These are phyloP conservation scores for Fusarium xyrophilum DNA, from an alignment of 2,329 filamentous ascomycete species.

Conservation along the genomic window DNA sequence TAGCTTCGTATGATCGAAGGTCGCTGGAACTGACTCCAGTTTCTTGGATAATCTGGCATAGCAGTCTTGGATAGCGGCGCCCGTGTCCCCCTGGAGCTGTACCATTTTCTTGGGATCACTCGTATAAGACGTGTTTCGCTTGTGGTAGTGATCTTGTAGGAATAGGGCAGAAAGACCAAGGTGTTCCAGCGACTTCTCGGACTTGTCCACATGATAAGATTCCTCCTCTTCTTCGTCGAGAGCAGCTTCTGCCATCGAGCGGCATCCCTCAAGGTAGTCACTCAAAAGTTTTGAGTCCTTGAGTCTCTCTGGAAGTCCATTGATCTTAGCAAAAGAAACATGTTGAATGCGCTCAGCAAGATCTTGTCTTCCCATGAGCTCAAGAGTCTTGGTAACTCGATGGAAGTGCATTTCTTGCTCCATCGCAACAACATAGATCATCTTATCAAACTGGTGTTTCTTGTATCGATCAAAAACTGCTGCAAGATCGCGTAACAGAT, in stretches of 20 bases:
- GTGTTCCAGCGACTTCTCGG: conserved; percentile 13
- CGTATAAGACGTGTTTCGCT: conserved; percentile 34
- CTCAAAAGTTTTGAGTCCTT: conserved; percentile 26
- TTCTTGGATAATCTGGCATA: background rate
- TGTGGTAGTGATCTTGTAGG: conserved; percentile 41
- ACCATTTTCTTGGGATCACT: conserved; percentile 23
- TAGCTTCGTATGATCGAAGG: conserved; percentile 19
- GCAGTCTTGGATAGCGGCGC: accelerated
- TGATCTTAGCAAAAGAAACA: conserved; percentile 63
- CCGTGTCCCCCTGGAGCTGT: background rate
- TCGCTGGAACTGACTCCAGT: accelerated
- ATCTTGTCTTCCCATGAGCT: conserved; percentile 47
- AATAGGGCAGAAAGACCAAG: conserved; percentile 29
- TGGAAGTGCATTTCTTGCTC: conserved; percentile 76
- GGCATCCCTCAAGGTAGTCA: conserved; percentile 31
- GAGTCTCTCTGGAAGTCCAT: conserved; percentile 12
- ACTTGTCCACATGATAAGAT: conserved; percentile 3
- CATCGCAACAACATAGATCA: conserved; percentile 79
- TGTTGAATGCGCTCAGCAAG: conserved; percentile 47
- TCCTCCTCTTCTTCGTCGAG: conserved; percentile 22
- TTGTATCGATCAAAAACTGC: conserved; percentile 69
- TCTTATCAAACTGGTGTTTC: conserved; percentile 72
- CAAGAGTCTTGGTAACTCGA: conserved; percentile 68
- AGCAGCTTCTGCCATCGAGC: background rate
- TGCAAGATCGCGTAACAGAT: conserved; percentile 75